Base-by-base conservation (phyloP, 2,329 filamentous ascomycete genomes). In the Fusarium sp. region DNA sequence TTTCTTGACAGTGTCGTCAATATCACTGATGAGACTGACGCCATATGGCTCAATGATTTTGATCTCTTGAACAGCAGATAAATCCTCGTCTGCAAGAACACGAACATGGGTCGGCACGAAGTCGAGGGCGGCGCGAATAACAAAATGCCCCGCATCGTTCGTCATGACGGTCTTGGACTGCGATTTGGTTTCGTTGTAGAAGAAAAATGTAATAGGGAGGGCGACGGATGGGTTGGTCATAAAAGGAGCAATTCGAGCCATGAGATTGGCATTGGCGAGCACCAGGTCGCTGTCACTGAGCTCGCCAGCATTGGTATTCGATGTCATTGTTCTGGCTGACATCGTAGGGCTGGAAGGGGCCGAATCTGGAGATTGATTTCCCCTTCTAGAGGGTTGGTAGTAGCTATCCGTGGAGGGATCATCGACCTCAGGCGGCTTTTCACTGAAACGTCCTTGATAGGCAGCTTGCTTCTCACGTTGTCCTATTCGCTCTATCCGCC, bases 1-100 rank as follows among this genome's bases (percentile, higher is more conserved):
- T 74, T 94, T 91, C 79, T 99, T 99, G 77, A 99, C 91, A 0
- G 96, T 99, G 79, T 99, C 96, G 76, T 99, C 96, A 68, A 99
- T 96, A 77, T 99, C 96, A 77, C 93, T 98, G 78, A 99, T 98
- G 62, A 99, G 77, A 78, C 94, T 98, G 67, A 99, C 88, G 42
- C 96, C 96, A 23, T 83, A 84, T 0, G 92, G 88, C 62, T 95
- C 91, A 6, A 91, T 94, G 52, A 98, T 83, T 42, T 89, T 85
- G 45, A 99, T 86, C 58, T 92, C 87, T 68, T 96, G 91, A 3
- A 91, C 93, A 0, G 90, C 90, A 18, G 94, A 97, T 6, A 99
- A 84, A 61, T 90, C 87, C 75, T 98, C 94, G 14, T 91, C 94
- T 8, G 93, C 95, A 19, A 99, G 82, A 2, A 99, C 91, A 44